Conservation (phyloP, 2,329 filamentous ascomycete species). For the Hypoxylon sp. region DNA sequence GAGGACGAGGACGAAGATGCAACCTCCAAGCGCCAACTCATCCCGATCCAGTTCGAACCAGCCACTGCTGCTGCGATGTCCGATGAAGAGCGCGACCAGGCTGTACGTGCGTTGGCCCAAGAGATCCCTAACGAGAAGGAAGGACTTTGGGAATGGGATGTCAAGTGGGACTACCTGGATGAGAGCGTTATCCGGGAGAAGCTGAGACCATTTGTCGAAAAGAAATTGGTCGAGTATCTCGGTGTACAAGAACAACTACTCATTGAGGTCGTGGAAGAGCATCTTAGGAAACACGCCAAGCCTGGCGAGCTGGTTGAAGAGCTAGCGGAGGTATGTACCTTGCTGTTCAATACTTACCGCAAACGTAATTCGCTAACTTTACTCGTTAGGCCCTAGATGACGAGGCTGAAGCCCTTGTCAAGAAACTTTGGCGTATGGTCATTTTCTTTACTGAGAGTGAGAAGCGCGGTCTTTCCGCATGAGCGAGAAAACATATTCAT, state of each 20-base stretch:
- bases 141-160: constrained; percentile 90
- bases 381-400: constrained; percentile 84
- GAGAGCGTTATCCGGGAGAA: constrained; percentile 85
- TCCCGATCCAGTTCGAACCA: constrained; percentile 86
- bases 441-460: constrained; percentile 98
- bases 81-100: constrained; percentile 88
- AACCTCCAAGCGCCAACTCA: constrained; percentile 78
- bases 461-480: constrained; percentile 85
- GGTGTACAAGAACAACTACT: constrained; percentile 97
- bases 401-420: constrained; percentile 92
- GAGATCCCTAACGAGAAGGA: constrained; percentile 91
- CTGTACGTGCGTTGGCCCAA: constrained; percentile 83
- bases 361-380: constrained; percentile 48
- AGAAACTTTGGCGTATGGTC: constrained; percentile 98
- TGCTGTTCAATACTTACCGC: constrained; percentile 1
- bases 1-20: constrained; percentile 92
- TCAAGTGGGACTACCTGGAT: constrained; percentile 94
- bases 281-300: constrained; percentile 79
- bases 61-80: constrained; percentile 76
- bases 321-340: constrained; percentile 78
- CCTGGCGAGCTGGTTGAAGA: constrained; percentile 88
- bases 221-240: constrained; percentile 97
- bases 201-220: constrained; percentile 93
- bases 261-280: constrained; percentile 91
- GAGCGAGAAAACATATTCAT: constrained; percentile 38